phyloP scores from a whole-genome alignment of 768 basidiomycete species.

The Collybiopsis luxurians region DNA sequence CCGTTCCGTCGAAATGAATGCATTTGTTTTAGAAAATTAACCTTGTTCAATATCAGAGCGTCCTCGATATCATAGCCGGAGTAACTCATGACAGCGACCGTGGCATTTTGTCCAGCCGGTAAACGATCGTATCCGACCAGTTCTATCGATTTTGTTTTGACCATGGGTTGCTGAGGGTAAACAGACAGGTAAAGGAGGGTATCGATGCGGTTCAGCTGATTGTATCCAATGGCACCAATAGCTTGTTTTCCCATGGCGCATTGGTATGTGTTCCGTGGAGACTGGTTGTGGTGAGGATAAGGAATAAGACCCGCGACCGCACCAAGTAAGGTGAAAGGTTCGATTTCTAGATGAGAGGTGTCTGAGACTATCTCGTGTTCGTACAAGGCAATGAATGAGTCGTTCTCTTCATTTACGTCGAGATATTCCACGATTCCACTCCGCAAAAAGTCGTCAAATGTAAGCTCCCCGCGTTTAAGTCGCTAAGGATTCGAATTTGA shows the following conservation, averaged over 20 bases:
- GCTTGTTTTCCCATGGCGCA: slow-evolving; percentile 99
- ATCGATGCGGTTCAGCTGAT: slow-evolving; percentile 96
- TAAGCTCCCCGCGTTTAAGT: slow-evolving; percentile 73
- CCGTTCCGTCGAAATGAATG: background rate
- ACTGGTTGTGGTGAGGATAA: slow-evolving; percentile 99
- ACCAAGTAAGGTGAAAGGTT: slow-evolving; percentile 96
- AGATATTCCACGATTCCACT: slow-evolving; percentile 96
- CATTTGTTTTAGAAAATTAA: slow-evolving; percentile 18
- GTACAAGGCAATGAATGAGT: slow-evolving; percentile 93
- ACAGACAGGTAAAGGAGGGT: slow-evolving; percentile 97
- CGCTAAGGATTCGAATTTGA: slow-evolving; percentile 39
- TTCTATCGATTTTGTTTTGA: slow-evolving; percentile 98
- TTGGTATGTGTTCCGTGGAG: slow-evolving; percentile 98
- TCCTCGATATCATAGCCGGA: slow-evolving; percentile 99
- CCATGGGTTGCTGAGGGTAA: slow-evolving; percentile 99
- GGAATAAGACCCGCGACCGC: slow-evolving; percentile 98
- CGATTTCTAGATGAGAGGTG: slow-evolving; percentile 97
- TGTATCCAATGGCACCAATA: slow-evolving; percentile 97
- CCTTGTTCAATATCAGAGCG: slow-evolving; percentile 94
- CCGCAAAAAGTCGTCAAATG: slow-evolving; percentile 92
- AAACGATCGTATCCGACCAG: slow-evolving; percentile 94
- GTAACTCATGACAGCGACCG: slow-evolving; percentile 98
- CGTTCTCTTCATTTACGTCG: slow-evolving; percentile 99
- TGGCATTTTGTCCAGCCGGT: slow-evolving; percentile 98
- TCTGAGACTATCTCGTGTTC: slow-evolving; percentile 78